phyloP scores from a whole-genome alignment of 2,329 filamentous ascomycete species.

The Pseudocercospora macadamiae region DNA sequence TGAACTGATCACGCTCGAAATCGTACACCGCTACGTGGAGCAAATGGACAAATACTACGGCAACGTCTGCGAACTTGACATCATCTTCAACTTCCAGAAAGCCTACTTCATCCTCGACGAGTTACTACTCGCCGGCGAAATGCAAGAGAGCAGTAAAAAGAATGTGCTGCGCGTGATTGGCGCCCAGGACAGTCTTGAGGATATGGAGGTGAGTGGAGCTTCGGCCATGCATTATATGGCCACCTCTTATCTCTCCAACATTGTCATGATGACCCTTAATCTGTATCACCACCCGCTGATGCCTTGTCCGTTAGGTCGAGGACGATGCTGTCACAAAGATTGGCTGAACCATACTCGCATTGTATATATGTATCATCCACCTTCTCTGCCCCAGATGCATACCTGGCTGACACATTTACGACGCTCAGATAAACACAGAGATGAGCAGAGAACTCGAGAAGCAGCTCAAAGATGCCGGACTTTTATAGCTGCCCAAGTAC shows the following conservation, averaged over 20 bases:
- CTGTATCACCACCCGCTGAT: conserved; percentile 37
- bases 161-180: conserved; percentile 94
- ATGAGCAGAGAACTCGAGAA: conserved; percentile 34
- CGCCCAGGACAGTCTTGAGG: conserved; percentile 95
- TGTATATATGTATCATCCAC: conserved; percentile 23
- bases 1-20: conserved; percentile 95
- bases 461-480: conserved; percentile 32
- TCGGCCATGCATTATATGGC: not conserved
- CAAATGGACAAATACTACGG: conserved; percentile 99
- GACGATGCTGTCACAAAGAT: conserved; percentile 63
- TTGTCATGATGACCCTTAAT: conserved; percentile 10
- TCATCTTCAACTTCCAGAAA: conserved; percentile 99
- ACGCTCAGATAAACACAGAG: conserved; percentile 30
- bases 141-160: conserved; percentile 99
- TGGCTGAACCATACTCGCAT: conserved; percentile 45
- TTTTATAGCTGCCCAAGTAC: conserved; percentile 37
- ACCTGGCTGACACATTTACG: conserved; percentile 21
- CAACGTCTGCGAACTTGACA: conserved; percentile 98
- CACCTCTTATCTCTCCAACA: conserved; percentile 8
- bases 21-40: conserved; percentile 98
- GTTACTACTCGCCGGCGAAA: conserved; percentile 88
- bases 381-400: conserved; percentile 6
- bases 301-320: conserved; percentile 40
- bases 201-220: conserved; percentile 86
- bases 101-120: conserved; percentile 99